These are phyloP conservation scores for Ascochyta lentis DNA, from an alignment of 2,329 filamentous ascomycete species.

Conservation along the genomic window DNA sequence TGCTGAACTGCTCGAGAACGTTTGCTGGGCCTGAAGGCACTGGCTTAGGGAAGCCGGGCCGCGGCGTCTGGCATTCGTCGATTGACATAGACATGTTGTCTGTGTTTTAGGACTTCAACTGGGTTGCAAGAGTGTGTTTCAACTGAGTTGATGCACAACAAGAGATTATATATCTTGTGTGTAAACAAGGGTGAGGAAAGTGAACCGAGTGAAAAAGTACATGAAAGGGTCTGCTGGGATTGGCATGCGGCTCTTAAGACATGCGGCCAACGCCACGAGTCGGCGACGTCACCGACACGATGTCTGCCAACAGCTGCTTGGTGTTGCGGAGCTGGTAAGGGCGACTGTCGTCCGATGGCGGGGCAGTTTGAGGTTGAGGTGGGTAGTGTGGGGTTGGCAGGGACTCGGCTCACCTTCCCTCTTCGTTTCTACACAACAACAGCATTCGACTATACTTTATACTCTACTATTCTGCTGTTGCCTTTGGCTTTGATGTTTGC, in stretches of 20 bases:
- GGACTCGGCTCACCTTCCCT: slow-evolving; percentile 23
- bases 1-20: slow-evolving; percentile 41
- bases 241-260: slow-evolving; percentile 5
- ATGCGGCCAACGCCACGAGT: slow-evolving; percentile 8
- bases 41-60: slow-evolving; percentile 36
- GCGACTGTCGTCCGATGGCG: slow-evolving; percentile 28
- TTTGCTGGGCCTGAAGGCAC: slow-evolving; percentile 37
- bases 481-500: no score
- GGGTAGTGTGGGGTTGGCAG: slow-evolving; percentile 8
- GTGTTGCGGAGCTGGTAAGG: slow-evolving; percentile 29
- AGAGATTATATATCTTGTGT: not conserved
- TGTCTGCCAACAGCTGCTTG: slow-evolving; percentile 5
- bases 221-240: not conserved
- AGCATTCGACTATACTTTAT: no score
- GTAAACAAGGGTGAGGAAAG: not conserved
- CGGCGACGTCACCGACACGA: slow-evolving; percentile 22
- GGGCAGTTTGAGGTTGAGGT: slow-evolving; percentile 11
- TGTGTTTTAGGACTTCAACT: not conserved
- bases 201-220: not conserved
- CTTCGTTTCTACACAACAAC: not conserved
- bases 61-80: slow-evolving; percentile 34
- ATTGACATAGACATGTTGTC: slow-evolving; percentile 46
- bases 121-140: not conserved
- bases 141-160: not conserved
- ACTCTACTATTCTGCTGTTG: no score